Evolutionary conservation across 1,284 basidiomycete genomes (phyloP).

Genomic region (Ustilago curta): DNA sequence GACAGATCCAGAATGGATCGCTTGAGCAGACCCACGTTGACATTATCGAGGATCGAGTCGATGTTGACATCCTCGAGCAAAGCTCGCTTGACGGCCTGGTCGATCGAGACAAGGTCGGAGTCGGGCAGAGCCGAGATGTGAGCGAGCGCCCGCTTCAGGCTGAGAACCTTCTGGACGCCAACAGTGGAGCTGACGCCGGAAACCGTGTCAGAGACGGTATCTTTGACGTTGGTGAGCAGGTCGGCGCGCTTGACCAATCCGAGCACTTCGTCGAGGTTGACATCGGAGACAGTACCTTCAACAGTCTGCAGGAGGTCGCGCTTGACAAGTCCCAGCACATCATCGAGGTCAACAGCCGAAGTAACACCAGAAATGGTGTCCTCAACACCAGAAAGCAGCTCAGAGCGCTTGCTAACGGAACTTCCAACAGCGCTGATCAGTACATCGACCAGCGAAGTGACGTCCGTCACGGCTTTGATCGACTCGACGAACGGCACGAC

Average conservation of each 20-base stretch:
- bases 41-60: neutral
- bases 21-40: slow-evolving; percentile 9
- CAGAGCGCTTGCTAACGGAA: slow-evolving; percentile 13
- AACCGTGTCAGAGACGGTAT: neutral
- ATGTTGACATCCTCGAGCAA: slow-evolving; percentile 1
- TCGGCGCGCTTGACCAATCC: slow-evolving; percentile 15
- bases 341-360: slow-evolving; percentile 2
- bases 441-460: slow-evolving; percentile 4
- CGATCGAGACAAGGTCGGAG: slow-evolving; percentile 14
- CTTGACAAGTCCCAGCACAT: slow-evolving; percentile 9
- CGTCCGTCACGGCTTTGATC: slow-evolving; percentile 20
- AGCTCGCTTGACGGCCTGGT: slow-evolving; percentile 6
- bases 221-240: slow-evolving; percentile 8
- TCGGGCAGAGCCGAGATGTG: slow-evolving; percentile 28
- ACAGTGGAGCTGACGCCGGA: slow-evolving; percentile 1
- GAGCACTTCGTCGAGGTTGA: slow-evolving; percentile 6
- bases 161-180: slow-evolving; percentile 9
- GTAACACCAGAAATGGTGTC: slow-evolving; percentile 7
- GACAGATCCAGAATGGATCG: slow-evolving; percentile 21
- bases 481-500: slow-evolving; percentile 17
- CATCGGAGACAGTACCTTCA: slow-evolving; percentile 1
- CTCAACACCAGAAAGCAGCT: slow-evolving; percentile 15
- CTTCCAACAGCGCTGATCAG: neutral
- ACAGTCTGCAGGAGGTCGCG: slow-evolving; percentile 22
- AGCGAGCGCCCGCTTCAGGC: slow-evolving; percentile 26